These are phyloP conservation scores for Abrus precatorius DNA, from an alignment of 306 rosid genomes.

Conservation along the genomic window DNA sequence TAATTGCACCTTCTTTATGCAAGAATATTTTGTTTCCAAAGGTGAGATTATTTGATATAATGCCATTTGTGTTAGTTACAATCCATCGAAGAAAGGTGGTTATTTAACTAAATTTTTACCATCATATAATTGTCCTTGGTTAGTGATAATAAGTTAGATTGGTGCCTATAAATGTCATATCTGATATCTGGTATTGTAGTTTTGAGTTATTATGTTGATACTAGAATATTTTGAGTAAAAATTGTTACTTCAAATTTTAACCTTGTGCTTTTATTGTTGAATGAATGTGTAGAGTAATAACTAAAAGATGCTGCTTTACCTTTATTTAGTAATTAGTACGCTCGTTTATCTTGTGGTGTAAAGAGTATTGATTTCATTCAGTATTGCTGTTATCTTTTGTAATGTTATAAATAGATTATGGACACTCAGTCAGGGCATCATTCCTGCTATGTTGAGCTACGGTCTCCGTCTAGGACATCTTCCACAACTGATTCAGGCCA, in stretches of 20 bases:
- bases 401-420: slow-evolving; percentile 58
- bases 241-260: neutral
- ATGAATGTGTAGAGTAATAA: neutral
- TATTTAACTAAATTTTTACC: neutral
- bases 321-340: neutral
- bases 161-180: neutral
- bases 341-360: neutral
- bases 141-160: neutral
- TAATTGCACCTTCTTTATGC: neutral
- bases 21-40: neutral
- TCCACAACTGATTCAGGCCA: slow-evolving; percentile 55
- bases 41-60: neutral
- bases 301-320: neutral
- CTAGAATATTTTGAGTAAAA: neutral
- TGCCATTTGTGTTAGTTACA: neutral
- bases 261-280: neutral
- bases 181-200: slow-evolving; percentile 9
- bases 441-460: slow-evolving; percentile 64
- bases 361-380: slow-evolving; percentile 2
- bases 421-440: slow-evolving; percentile 60
- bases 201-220: neutral
- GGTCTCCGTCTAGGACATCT: slow-evolving; percentile 58
- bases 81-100: neutral
- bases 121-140: neutral
- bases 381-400: slow-evolving; percentile 26